Evolutionary conservation across 1,139 yeast genomes (phyloP).

Genomic region (Blastobotrys raffinosifermentans): DNA sequence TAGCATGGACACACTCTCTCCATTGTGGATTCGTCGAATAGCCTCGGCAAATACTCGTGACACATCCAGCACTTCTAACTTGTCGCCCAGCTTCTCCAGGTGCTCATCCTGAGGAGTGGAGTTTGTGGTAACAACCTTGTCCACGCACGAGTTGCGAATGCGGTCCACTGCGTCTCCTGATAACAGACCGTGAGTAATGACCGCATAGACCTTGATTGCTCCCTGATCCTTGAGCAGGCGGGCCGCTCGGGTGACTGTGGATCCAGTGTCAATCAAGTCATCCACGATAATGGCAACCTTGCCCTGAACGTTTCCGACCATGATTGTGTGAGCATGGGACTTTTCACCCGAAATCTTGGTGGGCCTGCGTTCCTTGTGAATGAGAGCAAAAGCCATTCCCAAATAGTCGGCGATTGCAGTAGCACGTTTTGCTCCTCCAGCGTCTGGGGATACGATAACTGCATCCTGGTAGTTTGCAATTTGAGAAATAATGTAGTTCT

Average conservation of each 20-base stretch:
- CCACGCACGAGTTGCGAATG: constrained; percentile 64
- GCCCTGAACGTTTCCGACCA: constrained; percentile 87
- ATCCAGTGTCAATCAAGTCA: constrained; percentile 91
- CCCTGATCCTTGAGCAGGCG: constrained; percentile 88
- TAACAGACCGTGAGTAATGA: constrained; percentile 89
- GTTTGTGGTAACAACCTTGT: constrained; percentile 85
- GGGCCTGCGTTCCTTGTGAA: constrained; percentile 65
- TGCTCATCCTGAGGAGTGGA: constrained; percentile 79
- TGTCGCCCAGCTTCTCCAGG: constrained; percentile 45
- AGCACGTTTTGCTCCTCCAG: constrained; percentile 97
- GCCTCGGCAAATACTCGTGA: constrained; percentile 89
- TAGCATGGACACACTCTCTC: constrained; percentile 90
- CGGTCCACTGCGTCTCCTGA: constrained; percentile 85
- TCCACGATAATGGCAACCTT: constrained; percentile 83
- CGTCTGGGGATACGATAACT: constrained; percentile 90
- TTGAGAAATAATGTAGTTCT: constrained; percentile 67
- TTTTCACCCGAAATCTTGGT: constrained; percentile 14
- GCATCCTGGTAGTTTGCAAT: constrained; percentile 72
- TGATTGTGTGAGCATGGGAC: constrained; percentile 64
- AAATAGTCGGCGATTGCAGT: constrained; percentile 88
- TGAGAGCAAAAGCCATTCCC: constrained; percentile 86
- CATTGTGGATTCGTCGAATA: constrained; percentile 90
- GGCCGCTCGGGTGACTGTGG: constrained; percentile 89
- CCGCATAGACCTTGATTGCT: constrained; percentile 76
- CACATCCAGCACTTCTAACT: constrained; percentile 79